Base-by-base conservation (phyloP, 768 basidiomycete species). In the Hericium alpestre region DNA sequence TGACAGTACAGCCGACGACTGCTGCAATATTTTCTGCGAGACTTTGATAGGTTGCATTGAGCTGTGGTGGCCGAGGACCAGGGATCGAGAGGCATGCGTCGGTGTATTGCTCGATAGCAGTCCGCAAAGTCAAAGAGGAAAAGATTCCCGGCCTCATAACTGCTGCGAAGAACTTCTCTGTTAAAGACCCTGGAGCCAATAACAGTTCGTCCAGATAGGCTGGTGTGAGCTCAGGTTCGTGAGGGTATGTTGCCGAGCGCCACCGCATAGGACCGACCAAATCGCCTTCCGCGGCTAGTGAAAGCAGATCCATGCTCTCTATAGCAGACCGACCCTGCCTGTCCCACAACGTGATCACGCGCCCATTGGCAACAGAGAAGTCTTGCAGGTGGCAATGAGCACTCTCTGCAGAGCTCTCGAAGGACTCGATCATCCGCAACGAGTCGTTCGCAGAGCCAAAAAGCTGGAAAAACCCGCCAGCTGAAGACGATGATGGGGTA, bases 91-190 rank as follows among this genome's bases (percentile, higher is more conserved):
- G 77, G 61, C 84, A 84, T 2, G 83, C 75, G 49, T 85, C 80
- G 23, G 82, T 81, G 69, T 97, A 97, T 61, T 88, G 86, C 58
- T 86, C 83, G 55, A 96, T 76, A 22, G 93, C 92, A 16, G 81
- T 86, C 48, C 82, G 81, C 38, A 96, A 80, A 9, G 93, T 91
- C 38, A 88, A 70, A 2, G 81, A 73, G 9, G 94, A 94, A 71
- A 96, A 97, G 53, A 90, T 77, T 20, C 90, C 91, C 0, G 95
- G 93, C 37, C 85, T 79, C 77, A 94, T 84, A 61, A 96, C 76
- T 48, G 85, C 89, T 54, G 83, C 77, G 65, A 93, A 77, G 70
- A 93, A 93, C 60, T 86, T 86, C 56, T 84, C 84, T 0, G 86
- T 77, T 64, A 94, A 69, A 2, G 88, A 87, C 37, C 84, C 84